A percentile compares a stretch with the other conserved stretches of the same genome.
phyloP scores from a whole-genome alignment of 108 stramenopile genomes.

The Cyclotella atomus region DNA sequence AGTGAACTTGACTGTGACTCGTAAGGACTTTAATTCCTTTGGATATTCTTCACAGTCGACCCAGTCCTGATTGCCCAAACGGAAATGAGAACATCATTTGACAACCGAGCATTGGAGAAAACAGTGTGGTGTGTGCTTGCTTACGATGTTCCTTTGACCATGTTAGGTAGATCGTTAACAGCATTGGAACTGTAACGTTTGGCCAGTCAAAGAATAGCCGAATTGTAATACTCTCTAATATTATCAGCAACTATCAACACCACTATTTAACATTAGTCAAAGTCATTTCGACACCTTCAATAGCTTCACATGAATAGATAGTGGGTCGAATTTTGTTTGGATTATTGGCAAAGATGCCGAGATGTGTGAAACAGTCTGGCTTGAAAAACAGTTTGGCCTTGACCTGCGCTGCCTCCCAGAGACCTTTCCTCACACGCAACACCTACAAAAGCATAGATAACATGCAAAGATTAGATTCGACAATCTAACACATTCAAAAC shows the following conservation, averaged over 20 bases:
- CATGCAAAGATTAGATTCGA: neutral
- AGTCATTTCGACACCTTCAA: neutral
- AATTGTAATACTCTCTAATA: too few species aligned
- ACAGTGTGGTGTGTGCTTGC: too few species aligned
- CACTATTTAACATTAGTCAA: neutral
- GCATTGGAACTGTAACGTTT: too few species aligned
- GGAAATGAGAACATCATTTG: too few species aligned
- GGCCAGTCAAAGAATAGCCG: too few species aligned
- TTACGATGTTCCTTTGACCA: too few species aligned
- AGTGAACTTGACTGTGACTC: slow-evolving; percentile 55
- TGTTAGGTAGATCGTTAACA: too few species aligned
- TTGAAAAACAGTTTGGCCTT: slow-evolving; percentile 10
- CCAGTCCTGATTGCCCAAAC: too few species aligned
- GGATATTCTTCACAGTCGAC: slow-evolving; percentile 42
- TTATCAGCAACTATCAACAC: too few species aligned
- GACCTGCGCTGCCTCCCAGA: neutral
- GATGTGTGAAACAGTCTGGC: slow-evolving; percentile 13
- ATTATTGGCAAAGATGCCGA: slow-evolving; percentile 1
- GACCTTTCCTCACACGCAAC: slow-evolving; percentile 6
- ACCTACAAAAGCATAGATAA: too few species aligned
- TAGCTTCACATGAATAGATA: slow-evolving; percentile 9
- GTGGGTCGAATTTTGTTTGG: slow-evolving; percentile 12
- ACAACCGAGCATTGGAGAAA: too few species aligned
- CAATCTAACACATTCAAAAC: neutral
- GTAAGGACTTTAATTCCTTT: slow-evolving; percentile 60